Evolutionary conservation across 2,329 filamentous ascomycete species (phyloP).

Genomic region (Trichoderma arundinaceum): DNA sequence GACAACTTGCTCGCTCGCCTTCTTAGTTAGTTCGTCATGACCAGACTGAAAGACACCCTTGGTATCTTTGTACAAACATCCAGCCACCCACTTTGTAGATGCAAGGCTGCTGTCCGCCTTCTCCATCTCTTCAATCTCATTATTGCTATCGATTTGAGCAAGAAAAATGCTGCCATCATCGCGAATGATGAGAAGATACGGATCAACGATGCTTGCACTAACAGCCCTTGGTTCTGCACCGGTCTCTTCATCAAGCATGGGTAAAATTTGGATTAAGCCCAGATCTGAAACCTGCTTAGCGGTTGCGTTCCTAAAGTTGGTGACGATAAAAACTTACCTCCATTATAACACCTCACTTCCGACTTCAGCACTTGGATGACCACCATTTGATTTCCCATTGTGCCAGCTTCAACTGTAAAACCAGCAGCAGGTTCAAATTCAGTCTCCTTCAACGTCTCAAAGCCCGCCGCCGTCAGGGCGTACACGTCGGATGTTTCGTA

Average conservation of each 20-base stretch:
- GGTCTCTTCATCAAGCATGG: constrained; percentile 89
- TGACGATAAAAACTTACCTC: constrained; percentile 63
- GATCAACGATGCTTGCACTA: constrained; percentile 83
- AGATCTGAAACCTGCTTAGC: constrained; percentile 62
- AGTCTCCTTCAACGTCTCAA: constrained; percentile 77
- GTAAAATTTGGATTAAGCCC: constrained; percentile 86
- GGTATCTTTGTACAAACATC: constrained; percentile 79
- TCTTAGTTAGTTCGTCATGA: constrained; percentile 48
- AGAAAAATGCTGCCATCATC: constrained; percentile 84
- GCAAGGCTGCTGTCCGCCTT: constrained; percentile 62
- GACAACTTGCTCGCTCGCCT: constrained; percentile 59
- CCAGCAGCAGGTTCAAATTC: constrained; percentile 93
- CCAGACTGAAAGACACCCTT: constrained; percentile 58
- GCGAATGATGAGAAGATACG: constrained; percentile 80
- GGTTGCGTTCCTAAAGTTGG: not conserved
- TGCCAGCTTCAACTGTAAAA: constrained; percentile 82
- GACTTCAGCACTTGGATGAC: constrained; percentile 87
- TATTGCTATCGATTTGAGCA: constrained; percentile 74
- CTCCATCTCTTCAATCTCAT: constrained; percentile 84
- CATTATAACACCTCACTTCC: constrained; percentile 89
- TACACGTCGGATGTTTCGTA: constrained; percentile 82
- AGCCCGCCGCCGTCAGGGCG: constrained; percentile 71
- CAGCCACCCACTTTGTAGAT: constrained; percentile 77
- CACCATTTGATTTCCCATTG: constrained; percentile 77
- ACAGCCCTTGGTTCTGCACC: constrained; percentile 79